Evolutionary conservation across 306 rosid species (phyloP), one percentile per base, ranked within the genome.

Genomic region (Acacia acuminata): DNA sequence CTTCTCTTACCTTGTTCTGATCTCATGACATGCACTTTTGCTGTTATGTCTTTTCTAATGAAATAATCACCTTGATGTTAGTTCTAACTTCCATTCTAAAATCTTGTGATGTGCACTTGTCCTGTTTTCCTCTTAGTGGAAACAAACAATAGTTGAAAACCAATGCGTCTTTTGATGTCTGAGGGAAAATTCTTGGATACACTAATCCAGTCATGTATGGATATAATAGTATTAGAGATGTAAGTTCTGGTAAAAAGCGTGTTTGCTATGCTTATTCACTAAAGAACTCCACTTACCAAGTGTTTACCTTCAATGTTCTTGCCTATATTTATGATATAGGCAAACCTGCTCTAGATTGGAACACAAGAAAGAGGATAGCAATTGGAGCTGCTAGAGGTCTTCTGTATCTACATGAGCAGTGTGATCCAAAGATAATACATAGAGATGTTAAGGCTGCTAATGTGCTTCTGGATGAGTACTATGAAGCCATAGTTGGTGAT

Each of bases 331-430:
- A 84, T 79, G 79, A 78, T 70, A 10, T 82, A 96, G 99, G 94
- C 42, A 96, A 96, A 72, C 99, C 99, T 19, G 92, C 96, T 27
- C 84, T 96, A 50, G 99, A 96, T 76, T 96, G 99, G 99, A 93
- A 91, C 71, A 88, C 98, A 5, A 90, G 99, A 92, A 93, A 96
- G 90, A 88, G 92, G 80, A 93, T 96, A 76, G 98, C 99, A 43
- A 90, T 96, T 53, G 99, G 99, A 78, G 97, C 99, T 80, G 98
- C 99, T 17, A 90, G 99, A 84, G 99, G 99, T 36, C 98, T 96
- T 75, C 79, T 94, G 70, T 96, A 96, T 85, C 90, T 96, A 15
- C 99, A 96, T 5, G 99, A 96, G 88, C 99, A 96, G 77, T 93
- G 99, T 32, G 98, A 96, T 86, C 99, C 99, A 16, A 96, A 96